Percentiles rank a stretch among this genome's conserved stretches.
Evolutionary conservation across 495 filamentous ascomycete genomes (phyloP).

Genomic region (Podospora pseudoanserina): DNA sequence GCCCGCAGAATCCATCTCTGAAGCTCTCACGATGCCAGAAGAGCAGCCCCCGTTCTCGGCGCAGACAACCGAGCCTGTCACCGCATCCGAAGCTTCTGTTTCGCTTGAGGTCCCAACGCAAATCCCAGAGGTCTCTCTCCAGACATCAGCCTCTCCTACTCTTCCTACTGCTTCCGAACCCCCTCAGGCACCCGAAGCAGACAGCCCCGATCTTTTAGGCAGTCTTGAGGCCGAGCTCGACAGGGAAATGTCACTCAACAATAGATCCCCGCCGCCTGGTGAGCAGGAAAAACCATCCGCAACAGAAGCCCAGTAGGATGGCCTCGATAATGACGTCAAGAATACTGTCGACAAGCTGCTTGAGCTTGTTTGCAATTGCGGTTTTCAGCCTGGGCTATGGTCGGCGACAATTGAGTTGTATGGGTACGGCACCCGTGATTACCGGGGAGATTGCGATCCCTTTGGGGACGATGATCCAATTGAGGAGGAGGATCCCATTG

Average conservation of each 20-base stretch:
- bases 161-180: neutral
- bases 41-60: neutral
- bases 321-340: no score
- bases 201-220: conserved; percentile 29
- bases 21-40: neutral
- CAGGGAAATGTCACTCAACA: conserved; percentile 27
- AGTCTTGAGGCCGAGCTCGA: conserved; percentile 34
- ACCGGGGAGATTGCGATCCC: no score
- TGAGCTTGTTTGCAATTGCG: no score
- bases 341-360: no score
- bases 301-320: neutral
- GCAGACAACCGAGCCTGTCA: neutral
- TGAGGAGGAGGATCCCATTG: no score
- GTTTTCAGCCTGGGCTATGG: no score
- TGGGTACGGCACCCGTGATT: neutral
- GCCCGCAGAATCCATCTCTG: no score
- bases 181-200: conserved; percentile 22
- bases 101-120: neutral
- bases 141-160: neutral
- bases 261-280: neutral
- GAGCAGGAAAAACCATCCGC: neutral
- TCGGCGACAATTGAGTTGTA: neutral
- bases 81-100: neutral
- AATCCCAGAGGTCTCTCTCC: neutral
- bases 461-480: no score